Evolutionary conservation across 306 rosid genomes (phyloP).

Genomic region (Castanopsis chinensis): DNA sequence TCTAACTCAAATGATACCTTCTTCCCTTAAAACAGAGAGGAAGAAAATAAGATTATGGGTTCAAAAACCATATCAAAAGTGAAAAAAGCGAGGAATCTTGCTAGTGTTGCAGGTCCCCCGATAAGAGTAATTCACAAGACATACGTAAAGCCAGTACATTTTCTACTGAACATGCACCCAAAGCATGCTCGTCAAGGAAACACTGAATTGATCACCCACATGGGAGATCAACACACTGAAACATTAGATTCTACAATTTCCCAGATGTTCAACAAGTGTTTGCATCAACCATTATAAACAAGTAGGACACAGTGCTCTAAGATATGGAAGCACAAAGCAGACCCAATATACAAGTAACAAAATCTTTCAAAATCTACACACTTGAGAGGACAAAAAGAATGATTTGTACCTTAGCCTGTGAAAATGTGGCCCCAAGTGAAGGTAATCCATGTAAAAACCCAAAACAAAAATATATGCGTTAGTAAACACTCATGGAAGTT

Average conservation of each 20-base stretch:
- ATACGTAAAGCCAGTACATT: neutral
- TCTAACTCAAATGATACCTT: too few relatives aligned
- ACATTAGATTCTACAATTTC: neutral
- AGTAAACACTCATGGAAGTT: conserved; percentile 29
- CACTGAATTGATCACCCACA: neutral
- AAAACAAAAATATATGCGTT: conserved; percentile 6
- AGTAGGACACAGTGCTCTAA: neutral
- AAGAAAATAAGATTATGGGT: too few relatives aligned
- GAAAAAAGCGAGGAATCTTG: neutral
- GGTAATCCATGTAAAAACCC: conserved; percentile 43
- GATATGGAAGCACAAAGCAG: neutral
- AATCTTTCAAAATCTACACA: conserved; percentile 2
- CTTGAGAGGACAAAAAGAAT: neutral
- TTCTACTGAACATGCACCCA: too few relatives aligned
- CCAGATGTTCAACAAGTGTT: neutral
- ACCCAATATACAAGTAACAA: neutral
- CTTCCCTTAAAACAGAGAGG: too few relatives aligned
- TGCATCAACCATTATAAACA: neutral
- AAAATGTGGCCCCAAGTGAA: conserved; percentile 28
- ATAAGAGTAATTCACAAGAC: neutral
- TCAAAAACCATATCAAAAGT: too few relatives aligned
- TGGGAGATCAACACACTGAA: neutral
- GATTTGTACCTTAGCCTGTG: conserved; percentile 80
- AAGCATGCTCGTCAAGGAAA: too few relatives aligned
- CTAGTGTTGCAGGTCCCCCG: neutral